Conservation (phyloP, 176 grass and related monocot genomes). For the Oryza meridionalis region DNA sequence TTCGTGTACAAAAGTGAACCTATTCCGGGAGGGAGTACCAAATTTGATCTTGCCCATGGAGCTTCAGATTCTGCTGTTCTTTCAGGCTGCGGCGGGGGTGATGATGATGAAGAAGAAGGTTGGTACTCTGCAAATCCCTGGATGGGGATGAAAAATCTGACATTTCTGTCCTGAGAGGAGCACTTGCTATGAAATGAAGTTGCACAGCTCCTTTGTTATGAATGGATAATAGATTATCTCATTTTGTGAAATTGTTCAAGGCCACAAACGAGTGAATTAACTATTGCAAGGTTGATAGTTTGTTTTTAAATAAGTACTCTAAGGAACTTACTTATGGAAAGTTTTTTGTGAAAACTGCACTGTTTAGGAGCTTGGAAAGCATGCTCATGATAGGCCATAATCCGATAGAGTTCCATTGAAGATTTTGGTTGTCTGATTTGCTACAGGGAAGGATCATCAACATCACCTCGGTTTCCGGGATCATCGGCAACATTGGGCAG, state of each 20-base stretch:
- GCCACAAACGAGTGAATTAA: too few relatives aligned
- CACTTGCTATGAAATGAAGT: background rate
- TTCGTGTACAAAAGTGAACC: too few relatives aligned
- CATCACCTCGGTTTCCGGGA: constrained; percentile 85
- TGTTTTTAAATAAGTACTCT: too few relatives aligned
- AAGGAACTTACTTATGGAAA: too few relatives aligned
- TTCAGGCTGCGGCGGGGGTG: constrained; percentile 68
- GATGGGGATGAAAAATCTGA: too few relatives aligned
- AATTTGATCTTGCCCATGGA: background rate
- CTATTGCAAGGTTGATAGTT: too few relatives aligned
- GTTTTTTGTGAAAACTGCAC: too few relatives aligned
- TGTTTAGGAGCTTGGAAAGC: too few relatives aligned
- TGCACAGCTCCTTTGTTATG: too few relatives aligned
- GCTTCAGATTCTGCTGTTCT: background rate
- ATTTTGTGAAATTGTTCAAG: too few relatives aligned
- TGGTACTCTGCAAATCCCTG: background rate
- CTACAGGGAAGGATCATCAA: constrained; percentile 85
- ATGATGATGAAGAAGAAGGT: constrained; percentile 96
- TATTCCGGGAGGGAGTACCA: background rate
- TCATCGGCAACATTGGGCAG: constrained; percentile 81
- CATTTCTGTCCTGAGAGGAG: background rate
- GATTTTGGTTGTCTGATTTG: background rate
- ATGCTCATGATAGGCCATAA: too few relatives aligned
- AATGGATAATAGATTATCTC: too few relatives aligned
- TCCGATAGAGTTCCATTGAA: background rate